Conservation (phyloP, 306 rosid species). For the Arachis stenosperma region DNA sequence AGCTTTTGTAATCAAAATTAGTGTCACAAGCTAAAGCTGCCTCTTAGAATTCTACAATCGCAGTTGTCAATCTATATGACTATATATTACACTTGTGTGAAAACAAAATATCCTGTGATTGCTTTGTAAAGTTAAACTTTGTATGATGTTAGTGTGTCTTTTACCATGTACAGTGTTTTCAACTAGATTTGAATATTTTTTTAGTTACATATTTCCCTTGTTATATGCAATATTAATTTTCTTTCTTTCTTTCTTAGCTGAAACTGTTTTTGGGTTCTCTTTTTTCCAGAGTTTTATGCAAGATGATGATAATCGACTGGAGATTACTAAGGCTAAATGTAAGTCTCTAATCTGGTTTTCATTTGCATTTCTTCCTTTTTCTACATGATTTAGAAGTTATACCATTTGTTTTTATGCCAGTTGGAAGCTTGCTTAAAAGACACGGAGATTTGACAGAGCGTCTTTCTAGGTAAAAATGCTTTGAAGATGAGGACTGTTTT, state of each 20-base stretch:
- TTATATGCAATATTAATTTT: background rate
- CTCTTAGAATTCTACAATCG: background rate
- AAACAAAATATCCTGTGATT: background rate
- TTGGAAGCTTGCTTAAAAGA: constrained; percentile 74
- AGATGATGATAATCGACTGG: constrained; percentile 80
- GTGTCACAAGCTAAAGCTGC: background rate
- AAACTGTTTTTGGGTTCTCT: constrained; percentile 19
- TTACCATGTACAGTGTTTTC: constrained; percentile 10
- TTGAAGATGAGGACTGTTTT: constrained; percentile 18
- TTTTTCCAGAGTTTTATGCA: constrained; percentile 64
- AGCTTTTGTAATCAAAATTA: background rate
- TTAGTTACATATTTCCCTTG: background rate
- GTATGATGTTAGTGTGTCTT: background rate
- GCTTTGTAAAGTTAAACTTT: background rate
- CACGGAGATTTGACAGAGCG: constrained; percentile 86
- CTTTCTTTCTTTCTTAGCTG: constrained; percentile 1
- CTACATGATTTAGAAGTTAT: constrained; percentile 25
- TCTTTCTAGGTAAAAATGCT: constrained; percentile 66
- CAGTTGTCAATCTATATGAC: background rate
- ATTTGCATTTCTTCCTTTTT: constrained; percentile 8
- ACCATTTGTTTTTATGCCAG: constrained; percentile 54
- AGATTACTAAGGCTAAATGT: constrained; percentile 83
- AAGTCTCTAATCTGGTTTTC: constrained; percentile 36
- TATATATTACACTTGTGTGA: too few relatives aligned
- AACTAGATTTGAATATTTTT: constrained; percentile 2